Evolutionary conservation across 1,139 yeast species (phyloP).

Genomic region (Zhuliangozyma blackwelliae): DNA sequence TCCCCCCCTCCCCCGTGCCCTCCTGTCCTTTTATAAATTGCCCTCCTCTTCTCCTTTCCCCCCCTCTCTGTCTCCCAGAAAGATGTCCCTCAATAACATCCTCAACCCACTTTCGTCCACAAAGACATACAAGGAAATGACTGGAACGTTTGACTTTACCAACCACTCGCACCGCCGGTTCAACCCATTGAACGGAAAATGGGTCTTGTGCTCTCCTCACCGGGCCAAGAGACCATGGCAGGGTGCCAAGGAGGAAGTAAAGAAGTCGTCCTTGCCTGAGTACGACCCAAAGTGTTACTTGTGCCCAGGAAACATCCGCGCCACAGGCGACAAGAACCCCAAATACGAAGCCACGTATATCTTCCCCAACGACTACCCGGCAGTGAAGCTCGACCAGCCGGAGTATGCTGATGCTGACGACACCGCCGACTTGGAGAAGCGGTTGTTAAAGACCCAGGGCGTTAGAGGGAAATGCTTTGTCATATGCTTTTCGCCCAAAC

Average conservation of each 20-base stretch:
- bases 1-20: too few relatives aligned
- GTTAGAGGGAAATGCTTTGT: conserved; percentile 70
- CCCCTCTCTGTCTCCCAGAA: too few relatives aligned
- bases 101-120: conserved; percentile 21
- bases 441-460: conserved; percentile 53
- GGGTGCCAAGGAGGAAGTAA: conserved; percentile 61
- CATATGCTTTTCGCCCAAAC: conserved; percentile 72
- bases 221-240: conserved; percentile 81
- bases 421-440: conserved; percentile 26
- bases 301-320: conserved; percentile 70
- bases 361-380: conserved; percentile 68
- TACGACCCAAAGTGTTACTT: conserved; percentile 68
- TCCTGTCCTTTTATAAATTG: too few relatives aligned
- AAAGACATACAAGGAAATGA: conserved; percentile 18
- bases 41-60: too few relatives aligned
- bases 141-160: conserved; percentile 41
- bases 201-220: conserved; percentile 74
- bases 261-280: conserved; percentile 41
- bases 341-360: conserved; percentile 54
- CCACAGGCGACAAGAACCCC: conserved; percentile 63
- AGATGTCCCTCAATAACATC: too few relatives aligned
- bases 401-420: conserved; percentile 23
- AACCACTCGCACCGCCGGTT: conserved; percentile 64
- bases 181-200: conserved; percentile 60
- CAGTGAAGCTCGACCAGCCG: conserved; percentile 60